These are phyloP conservation scores for Exophiala bonariae DNA, from an alignment of 2,329 filamentous ascomycete species.

Conservation along the genomic window DNA sequence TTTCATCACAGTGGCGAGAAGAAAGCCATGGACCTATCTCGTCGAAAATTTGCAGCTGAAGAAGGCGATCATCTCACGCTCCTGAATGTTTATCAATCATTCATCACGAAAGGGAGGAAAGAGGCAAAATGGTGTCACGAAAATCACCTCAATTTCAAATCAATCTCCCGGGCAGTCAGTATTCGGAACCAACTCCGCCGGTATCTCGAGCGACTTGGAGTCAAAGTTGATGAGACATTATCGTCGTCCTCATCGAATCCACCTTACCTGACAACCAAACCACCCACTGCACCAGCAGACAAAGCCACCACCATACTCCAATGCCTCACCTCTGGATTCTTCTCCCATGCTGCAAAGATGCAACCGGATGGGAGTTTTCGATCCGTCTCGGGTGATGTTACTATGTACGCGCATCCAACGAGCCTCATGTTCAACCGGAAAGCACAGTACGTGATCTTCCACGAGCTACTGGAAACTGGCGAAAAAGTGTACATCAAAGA, in stretches of 20 bases:
- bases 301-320: conserved; percentile 74
- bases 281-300: conserved; percentile 38
- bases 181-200: conserved; percentile 83
- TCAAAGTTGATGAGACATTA: conserved; percentile 65
- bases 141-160: conserved; percentile 83
- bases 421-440: conserved; percentile 95
- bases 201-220: conserved; percentile 81
- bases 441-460: conserved; percentile 94
- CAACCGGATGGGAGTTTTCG: conserved; percentile 87
- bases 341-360: conserved; percentile 91
- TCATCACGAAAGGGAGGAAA: conserved; percentile 78
- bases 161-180: conserved; percentile 77
- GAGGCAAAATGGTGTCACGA: conserved; percentile 84
- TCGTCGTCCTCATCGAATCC: conserved; percentile 28
- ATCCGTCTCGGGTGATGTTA: conserved; percentile 76
- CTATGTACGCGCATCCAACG: conserved; percentile 84
- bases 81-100: conserved; percentile 89
- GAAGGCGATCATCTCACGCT: conserved; percentile 93
- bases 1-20: conserved; percentile 76
- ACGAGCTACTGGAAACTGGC: conserved; percentile 86
- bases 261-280: conserved; percentile 17
- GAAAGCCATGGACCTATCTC: conserved; percentile 70
- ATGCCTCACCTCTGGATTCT: conserved; percentile 87
- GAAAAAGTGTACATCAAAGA: conserved; percentile 89
- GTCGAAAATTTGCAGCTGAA: conserved; percentile 82